Percentiles rank a stretch among this genome's conserved stretches.
These are phyloP conservation scores for Pestalotiopsis sp. DNA, from an alignment of 2,329 filamentous ascomycete species.

Conservation along the genomic window DNA sequence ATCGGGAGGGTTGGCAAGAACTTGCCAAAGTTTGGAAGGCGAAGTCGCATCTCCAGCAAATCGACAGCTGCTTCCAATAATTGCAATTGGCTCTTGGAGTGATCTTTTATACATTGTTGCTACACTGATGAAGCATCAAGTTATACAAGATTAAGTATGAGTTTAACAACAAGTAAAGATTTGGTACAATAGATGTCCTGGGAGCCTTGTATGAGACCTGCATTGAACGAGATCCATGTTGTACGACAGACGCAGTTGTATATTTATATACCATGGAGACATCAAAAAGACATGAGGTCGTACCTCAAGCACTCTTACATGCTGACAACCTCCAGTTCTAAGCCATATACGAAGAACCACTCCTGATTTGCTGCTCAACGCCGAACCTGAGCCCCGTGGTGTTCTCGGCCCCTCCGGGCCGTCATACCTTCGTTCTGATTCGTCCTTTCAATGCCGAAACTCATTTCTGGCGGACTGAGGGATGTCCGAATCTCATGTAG, in stretches of 20 bases:
- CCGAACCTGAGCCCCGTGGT: slow-evolving; percentile 5
- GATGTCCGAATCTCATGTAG: not conserved
- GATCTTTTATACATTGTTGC: slow-evolving; percentile 22
- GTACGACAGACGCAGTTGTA: slow-evolving; percentile 3
- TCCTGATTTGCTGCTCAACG: slow-evolving; percentile 6
- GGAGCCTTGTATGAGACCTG: not conserved
- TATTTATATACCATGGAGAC: not conserved
- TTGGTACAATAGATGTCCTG: not conserved
- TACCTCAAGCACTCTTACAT: not conserved
- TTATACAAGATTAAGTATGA: not conserved
- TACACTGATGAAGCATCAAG: not conserved
- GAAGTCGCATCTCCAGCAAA: slow-evolving; percentile 30
- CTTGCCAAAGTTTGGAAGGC: slow-evolving; percentile 29
- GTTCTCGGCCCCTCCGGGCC: not conserved
- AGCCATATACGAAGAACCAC: not conserved
- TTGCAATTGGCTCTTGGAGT: slow-evolving; percentile 28
- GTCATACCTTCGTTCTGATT: not conserved
- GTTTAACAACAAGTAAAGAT: not conserved
- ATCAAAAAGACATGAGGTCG: not conserved
- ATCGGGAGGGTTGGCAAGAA: slow-evolving; percentile 26
- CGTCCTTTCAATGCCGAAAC: slow-evolving; percentile 1
- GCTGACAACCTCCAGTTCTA: not conserved
- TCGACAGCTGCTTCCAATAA: slow-evolving; percentile 32
- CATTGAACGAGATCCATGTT: not conserved
- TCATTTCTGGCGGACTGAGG: too few relatives aligned